Evolutionary conservation across 2,329 filamentous ascomycete genomes (phyloP).

Genomic region (Fusarium globosum): DNA sequence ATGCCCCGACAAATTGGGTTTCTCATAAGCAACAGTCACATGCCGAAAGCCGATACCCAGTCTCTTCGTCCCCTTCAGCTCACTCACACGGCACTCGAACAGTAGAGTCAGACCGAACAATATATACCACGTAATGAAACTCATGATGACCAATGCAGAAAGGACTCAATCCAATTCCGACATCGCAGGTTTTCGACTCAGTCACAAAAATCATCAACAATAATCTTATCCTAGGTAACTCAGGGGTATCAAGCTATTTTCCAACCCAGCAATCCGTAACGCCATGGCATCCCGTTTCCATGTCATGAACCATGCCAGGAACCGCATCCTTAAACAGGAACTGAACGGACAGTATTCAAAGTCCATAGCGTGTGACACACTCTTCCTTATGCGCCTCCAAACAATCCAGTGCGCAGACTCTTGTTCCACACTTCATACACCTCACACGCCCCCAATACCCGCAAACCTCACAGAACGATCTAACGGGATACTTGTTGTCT

Average conservation of each 20-base stretch:
- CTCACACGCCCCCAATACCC: slow-evolving; percentile 83
- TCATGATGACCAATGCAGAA: neutral
- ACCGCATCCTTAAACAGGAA: neutral
- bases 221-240: neutral
- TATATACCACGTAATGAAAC: neutral
- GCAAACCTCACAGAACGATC: slow-evolving; percentile 81
- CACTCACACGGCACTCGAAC: neutral
- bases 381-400: slow-evolving; percentile 78
- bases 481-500: slow-evolving; percentile 63
- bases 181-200: slow-evolving; percentile 12
- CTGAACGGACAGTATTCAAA: slow-evolving; percentile 41
- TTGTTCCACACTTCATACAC: slow-evolving; percentile 81
- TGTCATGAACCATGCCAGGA: neutral
- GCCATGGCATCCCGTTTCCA: slow-evolving; percentile 20
- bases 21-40: neutral
- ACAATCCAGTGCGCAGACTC: slow-evolving; percentile 82
- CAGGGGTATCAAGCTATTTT: slow-evolving; percentile 43
- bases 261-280: slow-evolving; percentile 37
- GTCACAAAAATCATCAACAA: neutral
- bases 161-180: neutral
- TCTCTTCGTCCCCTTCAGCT: neutral
- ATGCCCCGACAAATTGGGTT: neutral
- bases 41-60: neutral
- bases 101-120: neutral
- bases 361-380: slow-evolving; percentile 73